These are phyloP conservation scores for Papiliotrema laurentii DNA, from an alignment of 1,284 basidiomycete genomes.

Conservation along the genomic window DNA sequence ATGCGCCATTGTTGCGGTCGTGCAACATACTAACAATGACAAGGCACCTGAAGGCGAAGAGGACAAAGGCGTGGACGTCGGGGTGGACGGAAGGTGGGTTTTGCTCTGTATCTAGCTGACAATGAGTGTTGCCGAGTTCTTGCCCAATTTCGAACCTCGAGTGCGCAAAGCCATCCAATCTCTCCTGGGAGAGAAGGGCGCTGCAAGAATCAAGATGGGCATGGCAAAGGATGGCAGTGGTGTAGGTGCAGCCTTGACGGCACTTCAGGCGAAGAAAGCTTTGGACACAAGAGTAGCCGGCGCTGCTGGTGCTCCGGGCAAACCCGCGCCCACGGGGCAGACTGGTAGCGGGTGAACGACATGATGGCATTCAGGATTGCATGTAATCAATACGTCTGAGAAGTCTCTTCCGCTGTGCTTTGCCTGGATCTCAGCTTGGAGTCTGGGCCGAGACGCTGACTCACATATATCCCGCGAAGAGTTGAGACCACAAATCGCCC, in stretches of 20 bases:
- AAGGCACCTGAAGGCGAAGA: slow-evolving; percentile 51
- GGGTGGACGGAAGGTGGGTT: slow-evolving; percentile 78
- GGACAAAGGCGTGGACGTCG: slow-evolving; percentile 62
- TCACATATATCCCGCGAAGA: slow-evolving; percentile 22
- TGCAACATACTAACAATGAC: slow-evolving; percentile 70
- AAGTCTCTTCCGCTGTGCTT: not conserved
- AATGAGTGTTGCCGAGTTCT: slow-evolving; percentile 79
- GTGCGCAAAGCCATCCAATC: slow-evolving; percentile 68
- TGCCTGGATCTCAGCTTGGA: not conserved
- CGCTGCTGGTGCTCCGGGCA: slow-evolving; percentile 4
- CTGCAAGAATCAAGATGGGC: slow-evolving; percentile 75
- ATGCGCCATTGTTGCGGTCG: slow-evolving; percentile 77
- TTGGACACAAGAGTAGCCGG: slow-evolving; percentile 14
- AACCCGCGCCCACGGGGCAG: slow-evolving; percentile 6
- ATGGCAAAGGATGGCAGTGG: slow-evolving; percentile 96
- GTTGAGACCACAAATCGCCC: slow-evolving; percentile 22
- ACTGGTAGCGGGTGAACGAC: slow-evolving; percentile 5
- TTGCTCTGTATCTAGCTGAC: not conserved
- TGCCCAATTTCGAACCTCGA: slow-evolving; percentile 74
- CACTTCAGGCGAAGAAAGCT: slow-evolving; percentile 49
- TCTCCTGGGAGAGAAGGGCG: slow-evolving; percentile 73
- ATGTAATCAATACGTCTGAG: not conserved
- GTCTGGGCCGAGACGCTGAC: slow-evolving; percentile 2
- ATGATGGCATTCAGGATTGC: not conserved
- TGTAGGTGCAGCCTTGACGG: slow-evolving; percentile 60